phyloP scores from a whole-genome alignment of 2,329 filamentous ascomycete species.

The Trichoderma aggressivum region DNA sequence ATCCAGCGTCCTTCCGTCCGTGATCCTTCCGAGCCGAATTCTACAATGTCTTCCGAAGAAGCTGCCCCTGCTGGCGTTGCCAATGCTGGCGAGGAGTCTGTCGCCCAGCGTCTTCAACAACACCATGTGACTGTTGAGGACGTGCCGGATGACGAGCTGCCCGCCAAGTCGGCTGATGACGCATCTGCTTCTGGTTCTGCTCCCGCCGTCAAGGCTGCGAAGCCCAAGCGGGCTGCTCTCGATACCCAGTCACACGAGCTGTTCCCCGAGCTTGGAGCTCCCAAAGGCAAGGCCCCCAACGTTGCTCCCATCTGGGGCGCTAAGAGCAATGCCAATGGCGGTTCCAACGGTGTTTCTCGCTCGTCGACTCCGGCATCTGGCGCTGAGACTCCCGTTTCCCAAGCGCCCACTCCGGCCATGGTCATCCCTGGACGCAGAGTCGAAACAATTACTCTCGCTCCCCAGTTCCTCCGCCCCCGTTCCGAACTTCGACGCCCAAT shows the following conservation, averaged over 20 bases:
- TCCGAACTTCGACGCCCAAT: constrained; percentile 80
- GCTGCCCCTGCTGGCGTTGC: constrained; percentile 32
- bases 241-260: constrained; percentile 86
- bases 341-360: constrained; percentile 55
- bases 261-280: constrained; percentile 83
- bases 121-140: constrained; percentile 75
- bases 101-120: constrained; percentile 61
- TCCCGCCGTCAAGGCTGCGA: constrained; percentile 58
- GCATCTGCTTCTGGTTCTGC: constrained; percentile 46
- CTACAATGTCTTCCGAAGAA: constrained; percentile 42
- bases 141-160: constrained; percentile 72
- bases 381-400: constrained; percentile 41
- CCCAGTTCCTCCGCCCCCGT: constrained; percentile 72
- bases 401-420: constrained; percentile 47
- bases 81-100: constrained; percentile 45
- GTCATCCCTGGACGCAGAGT: constrained; percentile 78
- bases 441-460: constrained; percentile 70
- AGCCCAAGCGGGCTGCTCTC: constrained; percentile 62
- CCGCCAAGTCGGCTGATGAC: constrained; percentile 49
- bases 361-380: constrained; percentile 63
- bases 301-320: constrained; percentile 74
- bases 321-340: constrained; percentile 58
- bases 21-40: background rate
- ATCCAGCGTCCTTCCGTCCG: background rate
- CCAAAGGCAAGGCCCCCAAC: constrained; percentile 64